These are phyloP conservation scores for Lactarius psammicola DNA, from an alignment of 768 basidiomycete species.

Conservation along the genomic window DNA sequence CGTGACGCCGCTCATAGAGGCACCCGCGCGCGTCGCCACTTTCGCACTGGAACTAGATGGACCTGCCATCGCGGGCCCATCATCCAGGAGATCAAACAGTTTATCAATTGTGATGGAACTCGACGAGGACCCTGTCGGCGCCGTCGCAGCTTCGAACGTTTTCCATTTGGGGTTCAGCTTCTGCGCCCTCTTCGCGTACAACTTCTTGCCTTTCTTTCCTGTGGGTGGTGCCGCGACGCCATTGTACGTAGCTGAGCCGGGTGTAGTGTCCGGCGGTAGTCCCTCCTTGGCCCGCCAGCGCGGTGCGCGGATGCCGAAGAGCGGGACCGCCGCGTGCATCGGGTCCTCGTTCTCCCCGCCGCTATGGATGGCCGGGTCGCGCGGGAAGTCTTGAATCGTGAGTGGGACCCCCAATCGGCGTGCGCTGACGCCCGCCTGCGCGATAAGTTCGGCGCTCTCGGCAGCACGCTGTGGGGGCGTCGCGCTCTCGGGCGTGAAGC, in stretches of 20 bases:
- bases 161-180: neutral
- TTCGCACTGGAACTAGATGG: neutral
- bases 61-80: neutral
- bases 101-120: neutral
- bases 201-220: neutral
- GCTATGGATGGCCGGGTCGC: neutral
- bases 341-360: neutral
- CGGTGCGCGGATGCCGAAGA: constrained; percentile 10
- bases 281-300: constrained; percentile 19
- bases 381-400: constrained; percentile 19
- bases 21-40: neutral
- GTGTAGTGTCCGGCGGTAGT: neutral
- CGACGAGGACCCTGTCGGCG: neutral
- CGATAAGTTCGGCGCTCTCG: constrained; percentile 14
- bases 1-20: neutral
- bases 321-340: constrained; percentile 8
- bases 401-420: constrained; percentile 15
- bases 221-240: neutral
- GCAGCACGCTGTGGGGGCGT: constrained; percentile 7
- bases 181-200: neutral
- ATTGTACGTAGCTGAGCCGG: constrained; percentile 1
- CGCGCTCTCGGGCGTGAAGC: neutral
- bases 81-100: neutral
- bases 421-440: constrained; percentile 17
- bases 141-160: neutral